Percentiles rank a stretch among this genome's conserved stretches.
These are phyloP conservation scores for Jackrogersella multiformis DNA, from an alignment of 495 filamentous ascomycete genomes.

Conservation along the genomic window DNA sequence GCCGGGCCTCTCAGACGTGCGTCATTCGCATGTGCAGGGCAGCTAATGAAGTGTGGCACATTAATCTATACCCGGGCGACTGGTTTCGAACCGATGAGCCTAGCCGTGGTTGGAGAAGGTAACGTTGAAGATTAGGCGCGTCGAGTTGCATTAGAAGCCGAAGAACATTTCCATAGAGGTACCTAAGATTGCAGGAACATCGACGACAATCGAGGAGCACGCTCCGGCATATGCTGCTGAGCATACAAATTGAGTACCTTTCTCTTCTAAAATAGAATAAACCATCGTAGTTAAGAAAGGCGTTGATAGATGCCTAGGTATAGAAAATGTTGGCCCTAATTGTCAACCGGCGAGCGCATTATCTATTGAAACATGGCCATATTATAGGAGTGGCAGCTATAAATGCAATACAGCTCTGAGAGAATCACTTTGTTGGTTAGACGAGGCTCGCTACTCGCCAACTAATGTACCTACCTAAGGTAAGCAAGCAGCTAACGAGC, in stretches of 20 bases:
- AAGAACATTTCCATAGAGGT: constrained; percentile 33
- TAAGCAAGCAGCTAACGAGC: constrained; percentile 16
- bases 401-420: constrained; percentile 1
- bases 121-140: constrained; percentile 37
- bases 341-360: constrained; percentile 9
- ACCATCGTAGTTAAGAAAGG: not conserved
- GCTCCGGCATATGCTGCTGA: not conserved
- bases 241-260: not conserved
- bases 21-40: constrained; percentile 36
- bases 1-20: constrained; percentile 33
- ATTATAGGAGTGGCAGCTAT: not conserved
- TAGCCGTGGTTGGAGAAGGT: constrained; percentile 39
- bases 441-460: constrained; percentile 12
- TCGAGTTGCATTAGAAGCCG: constrained; percentile 34
- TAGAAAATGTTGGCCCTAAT: constrained; percentile 3
- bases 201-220: not conserved
- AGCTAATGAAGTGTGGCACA: constrained; percentile 29
- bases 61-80: constrained; percentile 41
- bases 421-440: constrained; percentile 23
- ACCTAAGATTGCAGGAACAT: constrained; percentile 6
- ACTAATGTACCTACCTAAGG: constrained; percentile 21
- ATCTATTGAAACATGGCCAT: not conserved
- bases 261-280: not conserved
- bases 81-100: constrained; percentile 36
- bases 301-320: too few relatives aligned